Percentiles rank a stretch among this genome's conserved stretches.
Evolutionary conservation across 148 eudicot genomes (phyloP).

Genomic region (Chenopodium berlandieri): DNA sequence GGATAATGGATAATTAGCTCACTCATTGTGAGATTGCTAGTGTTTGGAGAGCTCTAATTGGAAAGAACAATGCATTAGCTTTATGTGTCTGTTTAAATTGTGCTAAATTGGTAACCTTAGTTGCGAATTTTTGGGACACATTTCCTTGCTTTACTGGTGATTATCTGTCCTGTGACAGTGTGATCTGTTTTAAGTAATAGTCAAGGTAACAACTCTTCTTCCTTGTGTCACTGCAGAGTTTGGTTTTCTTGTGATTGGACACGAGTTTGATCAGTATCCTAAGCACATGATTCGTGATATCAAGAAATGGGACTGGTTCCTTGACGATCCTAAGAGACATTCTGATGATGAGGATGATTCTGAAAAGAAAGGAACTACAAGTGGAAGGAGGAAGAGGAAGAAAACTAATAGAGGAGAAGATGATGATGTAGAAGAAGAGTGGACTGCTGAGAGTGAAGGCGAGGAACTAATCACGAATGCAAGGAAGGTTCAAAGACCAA

Average conservation of each 20-base stretch:
- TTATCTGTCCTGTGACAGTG: not conserved
- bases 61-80: not conserved
- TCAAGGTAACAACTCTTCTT: not conserved
- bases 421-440: constrained; percentile 64
- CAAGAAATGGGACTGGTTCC: constrained; percentile 85
- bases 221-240: constrained; percentile 57
- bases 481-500: constrained; percentile 43
- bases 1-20: not conserved
- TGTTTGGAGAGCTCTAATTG: not conserved
- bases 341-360: constrained; percentile 51
- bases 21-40: not conserved
- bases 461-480: constrained; percentile 43
- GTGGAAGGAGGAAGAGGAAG: constrained; percentile 51
- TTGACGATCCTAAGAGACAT: constrained; percentile 49
- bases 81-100: not conserved
- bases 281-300: constrained; percentile 55
- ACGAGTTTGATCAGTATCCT: constrained; percentile 78
- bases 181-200: not conserved
- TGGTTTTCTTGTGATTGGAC: constrained; percentile 88
- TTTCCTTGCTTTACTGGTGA: not conserved
- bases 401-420: constrained; percentile 27
- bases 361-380: constrained; percentile 29
- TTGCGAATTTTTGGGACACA: not conserved
- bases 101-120: not conserved
- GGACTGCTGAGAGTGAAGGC: constrained; percentile 79